phyloP scores from a whole-genome alignment of 352 stramenopile species.

The Phytophthora constricta region DNA sequence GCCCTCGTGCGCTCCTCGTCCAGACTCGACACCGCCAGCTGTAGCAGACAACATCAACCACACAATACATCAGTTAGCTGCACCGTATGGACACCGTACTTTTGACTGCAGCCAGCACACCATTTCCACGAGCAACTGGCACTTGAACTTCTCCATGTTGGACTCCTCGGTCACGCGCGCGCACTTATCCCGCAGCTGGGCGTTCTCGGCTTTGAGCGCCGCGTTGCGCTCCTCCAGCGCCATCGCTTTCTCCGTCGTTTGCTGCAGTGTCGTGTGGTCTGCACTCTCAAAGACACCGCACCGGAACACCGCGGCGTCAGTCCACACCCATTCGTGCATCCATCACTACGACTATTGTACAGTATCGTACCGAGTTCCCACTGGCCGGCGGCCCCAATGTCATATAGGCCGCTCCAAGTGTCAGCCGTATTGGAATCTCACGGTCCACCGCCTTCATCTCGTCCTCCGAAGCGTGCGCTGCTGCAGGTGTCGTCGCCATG shows the following conservation, averaged over 20 bases:
- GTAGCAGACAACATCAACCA: neutral
- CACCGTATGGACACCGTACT: neutral
- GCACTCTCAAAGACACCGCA: slow-evolving; percentile 8
- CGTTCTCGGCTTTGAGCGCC: slow-evolving; percentile 67
- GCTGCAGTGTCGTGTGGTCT: slow-evolving; percentile 70
- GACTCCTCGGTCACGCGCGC: slow-evolving; percentile 73
- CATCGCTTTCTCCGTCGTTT: slow-evolving; percentile 39
- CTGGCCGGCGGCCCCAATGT: slow-evolving; percentile 46
- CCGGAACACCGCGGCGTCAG: neutral
- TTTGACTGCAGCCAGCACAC: slow-evolving; percentile 29
- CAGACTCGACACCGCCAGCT: slow-evolving; percentile 84
- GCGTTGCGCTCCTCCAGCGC: slow-evolving; percentile 53
- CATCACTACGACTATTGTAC: too few relatives aligned
- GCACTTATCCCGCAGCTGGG: slow-evolving; percentile 61
- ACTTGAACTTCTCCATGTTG: slow-evolving; percentile 92
- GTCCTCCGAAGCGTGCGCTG: slow-evolving; percentile 11
- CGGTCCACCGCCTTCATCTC: slow-evolving; percentile 29
- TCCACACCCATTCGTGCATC: too few relatives aligned
- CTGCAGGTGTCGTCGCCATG: slow-evolving; percentile 4
- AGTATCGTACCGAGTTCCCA: slow-evolving; percentile 70
- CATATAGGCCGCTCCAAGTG: slow-evolving; percentile 60
- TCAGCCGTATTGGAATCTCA: slow-evolving; percentile 73
- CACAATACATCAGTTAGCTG: neutral
- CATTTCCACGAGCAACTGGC: slow-evolving; percentile 88
- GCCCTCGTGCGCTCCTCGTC: slow-evolving; percentile 75